Evolutionary conservation across 148 eudicot genomes (phyloP).

Genomic region (Vaccinium corymbosum): DNA sequence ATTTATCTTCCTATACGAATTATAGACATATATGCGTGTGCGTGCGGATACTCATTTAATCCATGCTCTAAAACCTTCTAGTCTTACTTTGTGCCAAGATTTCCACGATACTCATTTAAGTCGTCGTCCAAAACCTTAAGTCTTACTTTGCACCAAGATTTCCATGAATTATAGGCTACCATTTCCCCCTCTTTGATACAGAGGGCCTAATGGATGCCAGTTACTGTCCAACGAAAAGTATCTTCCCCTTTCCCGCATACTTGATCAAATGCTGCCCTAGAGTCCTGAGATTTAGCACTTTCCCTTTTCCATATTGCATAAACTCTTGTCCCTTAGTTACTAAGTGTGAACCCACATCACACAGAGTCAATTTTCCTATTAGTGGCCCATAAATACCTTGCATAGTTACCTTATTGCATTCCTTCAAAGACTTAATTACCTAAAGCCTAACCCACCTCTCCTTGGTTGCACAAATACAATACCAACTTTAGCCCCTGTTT

Average conservation of each 20-base stretch:
- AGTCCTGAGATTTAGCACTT: not conserved
- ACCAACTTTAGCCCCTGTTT: not conserved
- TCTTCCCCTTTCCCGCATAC: not conserved
- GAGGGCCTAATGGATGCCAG: not conserved
- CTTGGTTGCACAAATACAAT: not conserved
- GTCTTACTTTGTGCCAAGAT: not conserved
- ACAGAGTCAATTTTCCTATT: too few relatives aligned
- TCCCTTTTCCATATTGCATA: not conserved
- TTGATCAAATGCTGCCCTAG: not conserved
- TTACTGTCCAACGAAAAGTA: not conserved
- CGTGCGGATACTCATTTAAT: not conserved
- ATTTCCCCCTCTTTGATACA: not conserved
- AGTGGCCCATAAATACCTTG: not conserved
- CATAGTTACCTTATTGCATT: not conserved
- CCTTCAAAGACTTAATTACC: not conserved
- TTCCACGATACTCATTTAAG: not conserved
- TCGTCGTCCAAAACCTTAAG: not conserved
- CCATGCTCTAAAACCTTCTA: not conserved
- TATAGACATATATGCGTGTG: not conserved
- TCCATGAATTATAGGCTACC: not conserved
- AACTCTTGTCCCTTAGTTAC: not conserved
- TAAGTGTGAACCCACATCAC: not conserved
- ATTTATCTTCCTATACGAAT: not conserved
- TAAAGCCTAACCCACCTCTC: not conserved
- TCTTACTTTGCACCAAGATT: not conserved